A percentile compares a stretch with the other conserved stretches of the same genome.
These are phyloP conservation scores for Eucalyptus pumila DNA, from an alignment of 345 rosid genomes.

Conservation along the genomic window DNA sequence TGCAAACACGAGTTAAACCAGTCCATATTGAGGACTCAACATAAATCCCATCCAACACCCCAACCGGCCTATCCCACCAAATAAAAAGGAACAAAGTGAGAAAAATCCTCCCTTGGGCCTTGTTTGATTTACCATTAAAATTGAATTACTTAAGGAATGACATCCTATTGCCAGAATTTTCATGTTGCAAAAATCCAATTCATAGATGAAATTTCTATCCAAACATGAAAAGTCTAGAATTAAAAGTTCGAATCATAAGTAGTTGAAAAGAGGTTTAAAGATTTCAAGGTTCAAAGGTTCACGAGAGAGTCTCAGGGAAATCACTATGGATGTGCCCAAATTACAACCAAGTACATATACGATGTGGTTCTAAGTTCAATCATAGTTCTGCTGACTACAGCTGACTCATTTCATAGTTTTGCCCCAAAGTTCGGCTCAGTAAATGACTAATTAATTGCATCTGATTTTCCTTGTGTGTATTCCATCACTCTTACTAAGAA, in stretches of 20 bases:
- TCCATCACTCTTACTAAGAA: neutral
- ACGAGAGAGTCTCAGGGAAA: neutral
- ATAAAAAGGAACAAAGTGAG: neutral
- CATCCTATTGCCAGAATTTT: neutral
- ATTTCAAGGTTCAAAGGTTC: neutral
- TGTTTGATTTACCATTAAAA: neutral
- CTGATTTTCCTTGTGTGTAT: neutral
- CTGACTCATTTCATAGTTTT: neutral
- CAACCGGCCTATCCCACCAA: neutral
- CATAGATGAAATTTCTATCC: neutral
- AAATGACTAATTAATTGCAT: neutral
- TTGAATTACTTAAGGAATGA: neutral
- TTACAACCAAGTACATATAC: neutral
- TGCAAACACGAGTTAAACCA: neutral
- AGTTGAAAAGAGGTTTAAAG: neutral
- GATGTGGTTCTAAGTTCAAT: neutral
- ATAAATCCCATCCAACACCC: neutral
- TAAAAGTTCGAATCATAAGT: neutral
- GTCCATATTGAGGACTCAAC: neutral
- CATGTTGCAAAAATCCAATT: neutral
- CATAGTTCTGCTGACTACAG: neutral
- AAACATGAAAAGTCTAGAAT: neutral
- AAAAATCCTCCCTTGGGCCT: neutral
- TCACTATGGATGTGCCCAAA: neutral
- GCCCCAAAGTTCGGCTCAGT: accelerated